Evolutionary conservation across 1,139 yeast species (phyloP).

Genomic region (Meyerozyma carpophila): DNA sequence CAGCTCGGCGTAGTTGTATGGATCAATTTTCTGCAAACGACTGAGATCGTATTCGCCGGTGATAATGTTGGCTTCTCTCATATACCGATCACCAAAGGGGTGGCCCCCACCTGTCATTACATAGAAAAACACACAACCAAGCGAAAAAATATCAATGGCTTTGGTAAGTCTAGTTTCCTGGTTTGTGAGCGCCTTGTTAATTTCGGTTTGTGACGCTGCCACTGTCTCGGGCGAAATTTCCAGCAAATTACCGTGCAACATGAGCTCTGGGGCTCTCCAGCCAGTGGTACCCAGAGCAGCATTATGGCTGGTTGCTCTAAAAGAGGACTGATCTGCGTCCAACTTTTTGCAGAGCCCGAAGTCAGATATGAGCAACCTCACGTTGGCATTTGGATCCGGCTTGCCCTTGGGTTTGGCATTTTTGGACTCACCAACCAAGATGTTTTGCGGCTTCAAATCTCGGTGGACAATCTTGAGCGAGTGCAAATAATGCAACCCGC

Average conservation of each 20-base stretch:
- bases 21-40: slow-evolving; percentile 31
- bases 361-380: slow-evolving; percentile 81
- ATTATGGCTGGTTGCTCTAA: slow-evolving; percentile 84
- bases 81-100: slow-evolving; percentile 88
- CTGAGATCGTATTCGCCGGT: slow-evolving; percentile 61
- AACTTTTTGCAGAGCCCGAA: slow-evolving; percentile 92
- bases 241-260: slow-evolving; percentile 40
- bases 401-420: slow-evolving; percentile 12
- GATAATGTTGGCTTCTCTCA: slow-evolving; percentile 84
- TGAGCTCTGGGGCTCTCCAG: slow-evolving; percentile 95
- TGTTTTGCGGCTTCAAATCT: slow-evolving; percentile 94
- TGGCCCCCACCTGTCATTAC: slow-evolving; percentile 81
- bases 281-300: slow-evolving; percentile 95
- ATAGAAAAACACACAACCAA: slow-evolving; percentile 92
- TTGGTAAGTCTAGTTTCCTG: slow-evolving; percentile 56
- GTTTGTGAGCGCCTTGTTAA: slow-evolving; percentile 5
- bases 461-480: slow-evolving; percentile 90
- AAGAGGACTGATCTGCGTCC: slow-evolving; percentile 89
- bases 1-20: slow-evolving; percentile 56
- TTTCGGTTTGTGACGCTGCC: slow-evolving; percentile 17
- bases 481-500: slow-evolving; percentile 84
- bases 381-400: slow-evolving; percentile 10
- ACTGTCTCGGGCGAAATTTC: slow-evolving; percentile 40
- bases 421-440: slow-evolving; percentile 72
- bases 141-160: slow-evolving; percentile 88